Conservation (phyloP, 2,329 filamentous ascomycete genomes). For the Colletotrichum euphorbiae region DNA sequence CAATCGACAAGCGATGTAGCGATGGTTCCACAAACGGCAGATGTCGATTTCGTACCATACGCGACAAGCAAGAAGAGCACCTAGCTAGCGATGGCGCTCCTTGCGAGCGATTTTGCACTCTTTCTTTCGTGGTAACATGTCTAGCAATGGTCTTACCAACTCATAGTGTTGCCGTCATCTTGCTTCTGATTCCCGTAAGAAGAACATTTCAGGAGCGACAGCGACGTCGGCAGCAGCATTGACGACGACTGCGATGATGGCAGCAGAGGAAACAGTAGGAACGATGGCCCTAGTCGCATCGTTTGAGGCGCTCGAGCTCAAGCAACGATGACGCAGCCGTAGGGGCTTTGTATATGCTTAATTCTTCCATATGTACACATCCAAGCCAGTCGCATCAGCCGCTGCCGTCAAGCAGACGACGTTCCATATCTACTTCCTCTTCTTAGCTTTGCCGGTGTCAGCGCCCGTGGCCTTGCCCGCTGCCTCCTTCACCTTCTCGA, state of each 20-base stretch:
- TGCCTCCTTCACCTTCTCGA: slow-evolving; percentile 45
- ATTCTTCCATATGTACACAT: slow-evolving; percentile 7
- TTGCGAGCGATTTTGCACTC: too few species aligned
- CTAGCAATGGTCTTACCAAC: too few species aligned
- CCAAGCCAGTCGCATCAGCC: background rate
- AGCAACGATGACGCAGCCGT: too few species aligned
- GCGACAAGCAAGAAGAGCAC: background rate
- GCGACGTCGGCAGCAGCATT: background rate
- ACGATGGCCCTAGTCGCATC: too few species aligned
- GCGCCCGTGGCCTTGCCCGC: slow-evolving; percentile 61
- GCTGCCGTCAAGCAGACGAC: background rate
- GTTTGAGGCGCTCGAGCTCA: too few species aligned
- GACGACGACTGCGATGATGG: too few species aligned
- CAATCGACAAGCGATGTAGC: slow-evolving; percentile 1
- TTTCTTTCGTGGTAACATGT: too few species aligned
- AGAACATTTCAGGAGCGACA: background rate
- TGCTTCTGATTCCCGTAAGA: too few species aligned
- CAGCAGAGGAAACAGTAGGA: too few species aligned
- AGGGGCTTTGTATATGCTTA: too few species aligned
- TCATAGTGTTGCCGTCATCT: too few species aligned
- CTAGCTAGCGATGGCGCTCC: too few species aligned
- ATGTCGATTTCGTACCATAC: slow-evolving; percentile 5
- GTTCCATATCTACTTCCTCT: slow-evolving; percentile 51
- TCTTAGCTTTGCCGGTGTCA: slow-evolving; percentile 58
- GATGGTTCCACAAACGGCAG: slow-evolving; percentile 12